A percentile compares a stretch with the other conserved stretches of the same genome.
Evolutionary conservation across 1,139 yeast genomes (phyloP).

Genomic region (Hansenula lynferdii): DNA sequence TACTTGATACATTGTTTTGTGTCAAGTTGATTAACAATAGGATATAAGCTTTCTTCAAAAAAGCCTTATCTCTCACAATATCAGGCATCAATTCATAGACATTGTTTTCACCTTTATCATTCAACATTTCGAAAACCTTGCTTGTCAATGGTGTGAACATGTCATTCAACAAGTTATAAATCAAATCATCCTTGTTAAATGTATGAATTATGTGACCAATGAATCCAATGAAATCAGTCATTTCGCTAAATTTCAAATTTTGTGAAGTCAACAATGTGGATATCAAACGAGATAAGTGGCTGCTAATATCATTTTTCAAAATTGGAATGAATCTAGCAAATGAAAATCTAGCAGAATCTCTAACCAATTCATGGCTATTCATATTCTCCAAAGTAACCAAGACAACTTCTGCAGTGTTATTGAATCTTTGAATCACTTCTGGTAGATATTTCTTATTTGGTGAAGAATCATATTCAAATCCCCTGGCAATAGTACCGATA

Average conservation of each 20-base stretch:
- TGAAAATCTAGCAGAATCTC: constrained; percentile 85
- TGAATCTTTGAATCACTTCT: constrained; percentile 48
- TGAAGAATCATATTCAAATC: constrained; percentile 38
- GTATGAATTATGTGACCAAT: constrained; percentile 84
- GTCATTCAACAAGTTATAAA: constrained; percentile 70
- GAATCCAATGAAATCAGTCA: constrained; percentile 79
- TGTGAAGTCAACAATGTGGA: constrained; percentile 68
- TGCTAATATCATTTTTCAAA: constrained; percentile 48
- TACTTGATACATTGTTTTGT: constrained; percentile 73
- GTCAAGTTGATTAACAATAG: constrained; percentile 65
- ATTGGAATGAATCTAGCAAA: constrained; percentile 84
- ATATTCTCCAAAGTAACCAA: constrained; percentile 78
- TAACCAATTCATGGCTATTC: constrained; percentile 58
- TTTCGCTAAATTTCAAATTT: constrained; percentile 56
- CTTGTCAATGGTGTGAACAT: constrained; percentile 68
- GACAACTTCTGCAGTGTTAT: constrained; percentile 77
- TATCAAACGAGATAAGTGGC: constrained; percentile 67
- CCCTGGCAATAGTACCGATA: constrained; percentile 84
- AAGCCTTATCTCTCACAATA: constrained; percentile 51
- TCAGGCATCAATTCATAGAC: constrained; percentile 39
- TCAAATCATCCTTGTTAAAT: constrained; percentile 59
- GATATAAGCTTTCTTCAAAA: constrained; percentile 66
- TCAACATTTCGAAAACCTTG: constrained; percentile 55
- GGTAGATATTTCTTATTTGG: constrained; percentile 21
- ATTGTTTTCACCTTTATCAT: constrained; percentile 35